phyloP scores from a whole-genome alignment of 2,329 filamentous ascomycete genomes.

The Pyrenophora seminiperda region DNA sequence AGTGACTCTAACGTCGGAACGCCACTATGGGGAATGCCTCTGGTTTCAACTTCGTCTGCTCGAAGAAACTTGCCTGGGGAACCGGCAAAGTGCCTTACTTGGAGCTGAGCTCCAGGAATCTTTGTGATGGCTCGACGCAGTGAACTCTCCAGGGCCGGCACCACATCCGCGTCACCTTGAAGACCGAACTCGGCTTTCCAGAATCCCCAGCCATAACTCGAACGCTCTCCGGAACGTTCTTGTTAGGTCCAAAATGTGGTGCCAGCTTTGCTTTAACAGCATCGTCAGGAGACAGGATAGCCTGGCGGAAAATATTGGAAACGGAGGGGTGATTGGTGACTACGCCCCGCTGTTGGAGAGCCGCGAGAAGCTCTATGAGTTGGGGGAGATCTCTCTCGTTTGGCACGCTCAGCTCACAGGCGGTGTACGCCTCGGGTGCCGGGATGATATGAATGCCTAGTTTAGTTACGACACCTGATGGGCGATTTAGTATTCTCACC shows the following conservation, averaged over 20 bases:
- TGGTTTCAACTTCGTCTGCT: constrained; percentile 41
- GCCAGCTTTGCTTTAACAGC: too few species aligned
- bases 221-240: too few species aligned
- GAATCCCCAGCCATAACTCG: constrained; percentile 55
- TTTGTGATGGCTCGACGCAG: constrained; percentile 45
- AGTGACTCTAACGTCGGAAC: constrained; percentile 40
- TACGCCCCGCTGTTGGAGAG: too few species aligned
- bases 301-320: too few species aligned
- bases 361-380: too few species aligned
- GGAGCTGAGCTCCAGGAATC: constrained; percentile 48
- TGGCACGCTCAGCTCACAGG: too few species aligned
- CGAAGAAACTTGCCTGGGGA: constrained; percentile 48
- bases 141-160: constrained; percentile 54
- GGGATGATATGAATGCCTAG: constrained; percentile 42
- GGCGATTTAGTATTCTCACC: too few species aligned
- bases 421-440: constrained; percentile 52
- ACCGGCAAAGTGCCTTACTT: too few species aligned
- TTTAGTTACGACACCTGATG: constrained; percentile 58
- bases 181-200: constrained; percentile 56
- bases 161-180: constrained; percentile 50
- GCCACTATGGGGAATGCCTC: constrained; percentile 42
- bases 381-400: too few species aligned
- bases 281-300: constrained; percentile 53
- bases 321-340: too few species aligned
- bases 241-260: too few species aligned